Evolutionary conservation across 345 rosid species (phyloP).

Genomic region (Cardamine chenopodiifolia): DNA sequence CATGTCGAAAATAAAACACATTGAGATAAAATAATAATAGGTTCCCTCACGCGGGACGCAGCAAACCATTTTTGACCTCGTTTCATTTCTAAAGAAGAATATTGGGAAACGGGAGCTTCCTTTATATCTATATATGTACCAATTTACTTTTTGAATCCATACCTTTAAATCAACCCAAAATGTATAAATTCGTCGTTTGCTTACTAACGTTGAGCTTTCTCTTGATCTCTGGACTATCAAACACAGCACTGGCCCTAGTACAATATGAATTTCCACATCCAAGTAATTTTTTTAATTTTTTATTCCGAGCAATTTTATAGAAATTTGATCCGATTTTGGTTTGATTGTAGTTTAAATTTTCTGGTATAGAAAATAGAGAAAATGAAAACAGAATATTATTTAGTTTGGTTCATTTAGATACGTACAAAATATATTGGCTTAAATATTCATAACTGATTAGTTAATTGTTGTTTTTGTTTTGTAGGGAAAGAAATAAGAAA

Average conservation of each 20-base stretch:
- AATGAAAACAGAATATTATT: too few relatives aligned
- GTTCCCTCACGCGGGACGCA: background rate
- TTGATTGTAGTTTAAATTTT: too few relatives aligned
- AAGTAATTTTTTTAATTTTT: background rate
- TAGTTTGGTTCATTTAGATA: too few relatives aligned
- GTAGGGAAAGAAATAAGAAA: background rate
- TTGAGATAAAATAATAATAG: too few relatives aligned
- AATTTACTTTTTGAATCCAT: background rate
- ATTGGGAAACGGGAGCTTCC: background rate
- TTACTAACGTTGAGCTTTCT: conserved; percentile 4
- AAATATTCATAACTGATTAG: background rate
- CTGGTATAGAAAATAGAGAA: too few relatives aligned
- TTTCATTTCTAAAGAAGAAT: background rate
- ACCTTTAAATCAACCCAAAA: background rate
- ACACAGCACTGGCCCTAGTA: background rate
- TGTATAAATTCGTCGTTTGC: background rate
- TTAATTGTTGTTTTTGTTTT: background rate
- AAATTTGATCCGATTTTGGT: background rate
- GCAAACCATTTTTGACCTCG: background rate
- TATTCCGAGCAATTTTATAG: background rate
- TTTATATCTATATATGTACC: background rate
- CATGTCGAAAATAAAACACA: background rate
- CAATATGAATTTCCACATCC: background rate
- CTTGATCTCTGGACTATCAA: conserved; percentile 9
- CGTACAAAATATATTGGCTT: background rate